Conservation (phyloP, 2,329 filamentous ascomycete species). For the Aspergillus niger region DNA sequence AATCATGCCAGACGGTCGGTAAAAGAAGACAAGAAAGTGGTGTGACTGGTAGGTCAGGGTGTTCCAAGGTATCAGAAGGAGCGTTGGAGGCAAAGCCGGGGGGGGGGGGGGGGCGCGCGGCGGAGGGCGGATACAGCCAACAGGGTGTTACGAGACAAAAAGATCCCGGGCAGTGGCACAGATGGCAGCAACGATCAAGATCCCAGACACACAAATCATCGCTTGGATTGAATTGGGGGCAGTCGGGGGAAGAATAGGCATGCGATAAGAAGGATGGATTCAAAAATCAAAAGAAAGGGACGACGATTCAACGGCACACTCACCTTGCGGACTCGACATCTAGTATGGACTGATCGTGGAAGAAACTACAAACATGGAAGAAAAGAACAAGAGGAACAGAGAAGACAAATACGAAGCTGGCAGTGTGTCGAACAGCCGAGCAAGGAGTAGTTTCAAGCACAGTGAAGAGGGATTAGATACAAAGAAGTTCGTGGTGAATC, state of each 20-base stretch:
- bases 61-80: conserved; percentile 18
- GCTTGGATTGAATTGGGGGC: background rate
- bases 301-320: background rate
- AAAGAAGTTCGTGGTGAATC: conserved; percentile 8
- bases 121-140: conserved; percentile 18
- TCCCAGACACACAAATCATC: background rate
- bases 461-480: conserved; percentile 6
- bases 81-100: conserved; percentile 26
- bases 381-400: background rate
- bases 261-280: background rate
- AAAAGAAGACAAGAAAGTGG: conserved; percentile 2
- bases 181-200: background rate
- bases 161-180: conserved; percentile 2
- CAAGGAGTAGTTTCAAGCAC: background rate
- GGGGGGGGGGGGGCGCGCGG: conserved; percentile 8
- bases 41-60: conserved; percentile 5
- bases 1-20: background rate
- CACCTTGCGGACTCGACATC: conserved; percentile 25
- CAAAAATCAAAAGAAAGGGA: background rate
- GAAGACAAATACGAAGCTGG: conserved; percentile 7
- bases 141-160: conserved; percentile 25
- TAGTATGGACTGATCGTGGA: conserved; percentile 11
- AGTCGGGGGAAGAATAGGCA: background rate
- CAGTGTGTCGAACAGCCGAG: background rate
- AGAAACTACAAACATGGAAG: background rate